phyloP scores from a whole-genome alignment of 108 stramenopile species.

The Seminavis robusta region DNA sequence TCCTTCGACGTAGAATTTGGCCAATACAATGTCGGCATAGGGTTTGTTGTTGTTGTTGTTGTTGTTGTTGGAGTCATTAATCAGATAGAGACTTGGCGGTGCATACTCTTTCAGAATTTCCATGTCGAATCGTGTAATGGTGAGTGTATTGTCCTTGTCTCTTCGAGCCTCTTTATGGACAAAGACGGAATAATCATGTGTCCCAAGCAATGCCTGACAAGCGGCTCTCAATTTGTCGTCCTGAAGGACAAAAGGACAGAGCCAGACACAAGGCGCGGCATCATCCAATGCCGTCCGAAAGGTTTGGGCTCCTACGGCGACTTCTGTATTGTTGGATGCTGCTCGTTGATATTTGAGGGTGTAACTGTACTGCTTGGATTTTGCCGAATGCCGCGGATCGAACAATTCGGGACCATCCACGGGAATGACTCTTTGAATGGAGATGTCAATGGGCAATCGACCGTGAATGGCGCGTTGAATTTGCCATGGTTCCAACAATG shows the following conservation, averaged over 20 bases:
- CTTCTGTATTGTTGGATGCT: slow-evolving; percentile 11
- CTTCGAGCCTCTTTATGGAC: slow-evolving; percentile 61
- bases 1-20: slow-evolving; percentile 51
- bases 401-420: slow-evolving; percentile 28
- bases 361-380: slow-evolving; percentile 66
- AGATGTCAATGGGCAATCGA: slow-evolving; percentile 69
- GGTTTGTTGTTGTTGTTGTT: too few relatives aligned
- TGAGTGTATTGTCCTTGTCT: slow-evolving; percentile 25
- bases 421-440: slow-evolving; percentile 34
- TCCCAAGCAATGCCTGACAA: slow-evolving; percentile 52
- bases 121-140: slow-evolving; percentile 15
- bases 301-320: slow-evolving; percentile 33
- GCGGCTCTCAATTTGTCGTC: slow-evolving; percentile 30
- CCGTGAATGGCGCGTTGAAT: slow-evolving; percentile 68
- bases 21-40: slow-evolving; percentile 50
- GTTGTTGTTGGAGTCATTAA: too few relatives aligned
- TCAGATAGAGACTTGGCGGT: too few relatives aligned
- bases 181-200: slow-evolving; percentile 66
- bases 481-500: slow-evolving; percentile 36
- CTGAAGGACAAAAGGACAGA: slow-evolving; percentile 72
- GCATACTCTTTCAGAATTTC: slow-evolving; percentile 1
- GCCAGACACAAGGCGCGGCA: slow-evolving; percentile 50
- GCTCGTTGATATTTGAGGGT: slow-evolving; percentile 56
- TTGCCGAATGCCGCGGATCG: slow-evolving; percentile 60
- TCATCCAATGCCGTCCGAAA: slow-evolving; percentile 38